These are phyloP conservation scores for Planoprotostelium fungivorum DNA, from an alignment of 78 protist genomes.

Conservation along the genomic window DNA sequence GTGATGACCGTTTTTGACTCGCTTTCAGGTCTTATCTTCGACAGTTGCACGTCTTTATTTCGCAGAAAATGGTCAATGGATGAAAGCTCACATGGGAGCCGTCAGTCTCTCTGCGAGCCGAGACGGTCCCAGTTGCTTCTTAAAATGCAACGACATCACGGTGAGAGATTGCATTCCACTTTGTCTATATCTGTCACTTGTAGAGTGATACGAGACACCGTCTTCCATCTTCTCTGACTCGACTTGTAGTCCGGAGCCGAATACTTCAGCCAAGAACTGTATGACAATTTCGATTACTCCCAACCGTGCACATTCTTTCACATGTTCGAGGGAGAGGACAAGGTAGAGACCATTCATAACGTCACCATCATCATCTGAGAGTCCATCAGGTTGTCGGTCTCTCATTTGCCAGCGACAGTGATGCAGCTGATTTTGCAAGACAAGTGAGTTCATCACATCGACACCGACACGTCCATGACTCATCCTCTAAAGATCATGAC, in stretches of 20 bases:
- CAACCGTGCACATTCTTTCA: slow-evolving; percentile 40
- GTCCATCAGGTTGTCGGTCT: slow-evolving; percentile 33
- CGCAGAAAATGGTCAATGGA: slow-evolving; percentile 41
- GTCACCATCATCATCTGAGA: slow-evolving; percentile 58
- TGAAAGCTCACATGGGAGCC: slow-evolving; percentile 36
- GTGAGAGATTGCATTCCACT: background rate
- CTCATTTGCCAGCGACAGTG: slow-evolving; percentile 53
- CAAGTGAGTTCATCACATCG: background rate
- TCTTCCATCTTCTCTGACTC: background rate
- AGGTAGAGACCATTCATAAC: slow-evolving; percentile 22
- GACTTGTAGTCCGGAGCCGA: background rate
- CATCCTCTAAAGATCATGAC: slow-evolving; percentile 1
- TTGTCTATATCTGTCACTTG: background rate
- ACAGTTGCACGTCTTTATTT: slow-evolving; percentile 50
- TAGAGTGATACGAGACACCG: background rate
- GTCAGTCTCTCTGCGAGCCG: slow-evolving; percentile 24
- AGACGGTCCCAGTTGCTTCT: slow-evolving; percentile 20
- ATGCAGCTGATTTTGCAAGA: slow-evolving; percentile 33
- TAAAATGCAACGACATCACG: slow-evolving; percentile 33
- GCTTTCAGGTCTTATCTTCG: slow-evolving; percentile 17
- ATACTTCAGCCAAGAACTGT: slow-evolving; percentile 60
- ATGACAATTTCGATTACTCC: slow-evolving; percentile 34
- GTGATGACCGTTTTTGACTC: background rate
- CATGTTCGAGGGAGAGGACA: slow-evolving; percentile 56
- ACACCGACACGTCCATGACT: no score